Evolutionary conservation across 257 asterid species (phyloP), one percentile per base, ranked within the genome.

Genomic region (Solanum tacnaense): DNA sequence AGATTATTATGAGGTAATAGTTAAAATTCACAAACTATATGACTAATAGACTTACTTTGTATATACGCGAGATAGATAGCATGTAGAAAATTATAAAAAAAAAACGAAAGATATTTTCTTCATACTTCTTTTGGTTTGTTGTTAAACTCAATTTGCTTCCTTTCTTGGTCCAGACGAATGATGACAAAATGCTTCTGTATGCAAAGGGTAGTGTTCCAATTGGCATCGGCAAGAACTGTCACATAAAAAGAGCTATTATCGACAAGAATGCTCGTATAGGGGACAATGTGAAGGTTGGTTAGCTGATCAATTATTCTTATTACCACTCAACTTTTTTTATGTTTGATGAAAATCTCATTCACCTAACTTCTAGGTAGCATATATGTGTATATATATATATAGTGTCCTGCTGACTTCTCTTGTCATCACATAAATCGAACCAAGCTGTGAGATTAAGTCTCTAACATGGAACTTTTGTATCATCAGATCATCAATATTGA

Each of bases 211-310:
- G 98, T 23, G 92, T 96, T 74, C 95, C 98, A 71, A 96, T 96
- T 56, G 99, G 99, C 83, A 96, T 96, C 31, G 99, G 99, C 86
- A 96, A 92, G 90, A 90, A 93, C 89, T 92, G 95, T 23, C 98
- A 94, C 92, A 92, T 95, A 85, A 95, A 95, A 88, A 93, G 95
- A 92, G 98, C 99, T 90, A 95, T 96, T 74, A 96, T 96, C 6
- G 99, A 96, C 95, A 96, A 96, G 91, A 96, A 96, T 89, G 96
- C 98, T 67, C 94, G 99, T 60, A 95, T 96, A 79, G 99, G 99
- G 34, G 94, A 96, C 31, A 87, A 92, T 87, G 99, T 95, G 70
- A 94, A 95, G 98, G 99, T 95, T 16, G 23, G 38, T 2, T 29
- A 70, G 6, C 36, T 70, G 9, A 70, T 70, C 38, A 29, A 13